Base-by-base conservation (phyloP, 257 asterid genomes). In the Fraxinus anomala region DNA sequence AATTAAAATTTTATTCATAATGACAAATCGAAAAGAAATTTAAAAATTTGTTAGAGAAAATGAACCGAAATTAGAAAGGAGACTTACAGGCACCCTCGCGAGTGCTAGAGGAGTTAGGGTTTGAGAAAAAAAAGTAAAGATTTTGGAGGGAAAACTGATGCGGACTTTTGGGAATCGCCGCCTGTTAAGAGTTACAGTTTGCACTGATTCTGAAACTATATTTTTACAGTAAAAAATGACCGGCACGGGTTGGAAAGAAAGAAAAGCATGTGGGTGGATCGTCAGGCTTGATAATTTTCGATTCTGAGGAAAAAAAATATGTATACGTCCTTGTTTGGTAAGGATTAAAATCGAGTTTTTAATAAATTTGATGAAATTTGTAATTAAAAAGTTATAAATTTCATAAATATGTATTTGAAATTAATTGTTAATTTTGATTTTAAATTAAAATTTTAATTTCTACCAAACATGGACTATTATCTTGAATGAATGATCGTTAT, bases 121-220 rank as follows among this genome's bases (percentile, higher is more conserved):
- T 69, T 56, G 73, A 77, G 70, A 16, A 78, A 21, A 30, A 71
- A 72, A 70, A 72, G 19, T 23, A 13, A 3, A 13, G 11, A 63
- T 11, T 26, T 51, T 75, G 88, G 90, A 79, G 87, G 83, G 85
- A 82, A 78, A 81, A n/a, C 81, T 26, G 33, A 72, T 44, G 33
- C 59, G 7, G 68, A 24, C 16, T 26, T 21, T 14, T 26, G 6
- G 42, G 47, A 75, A 72, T 72, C 34, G 33, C 12, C 37, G 39
- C 56, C 66, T 11, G 24, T 5, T 44, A 6, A 17, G 36, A 24
- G 9, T 16, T 21, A 72, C 67, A 21, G 28, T 59, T 21, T 2
- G 4, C 19, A 51, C 24, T 17, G 19, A 63, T 63, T 63, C 21
- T 24, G 2, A 61, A 19, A 51, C 6, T n/a, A 5, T 2, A n/a